Percentiles rank a stretch among this genome's conserved stretches.
phyloP scores from a whole-genome alignment of 2,329 filamentous ascomycete genomes.

The Aspergillus caelatus region DNA sequence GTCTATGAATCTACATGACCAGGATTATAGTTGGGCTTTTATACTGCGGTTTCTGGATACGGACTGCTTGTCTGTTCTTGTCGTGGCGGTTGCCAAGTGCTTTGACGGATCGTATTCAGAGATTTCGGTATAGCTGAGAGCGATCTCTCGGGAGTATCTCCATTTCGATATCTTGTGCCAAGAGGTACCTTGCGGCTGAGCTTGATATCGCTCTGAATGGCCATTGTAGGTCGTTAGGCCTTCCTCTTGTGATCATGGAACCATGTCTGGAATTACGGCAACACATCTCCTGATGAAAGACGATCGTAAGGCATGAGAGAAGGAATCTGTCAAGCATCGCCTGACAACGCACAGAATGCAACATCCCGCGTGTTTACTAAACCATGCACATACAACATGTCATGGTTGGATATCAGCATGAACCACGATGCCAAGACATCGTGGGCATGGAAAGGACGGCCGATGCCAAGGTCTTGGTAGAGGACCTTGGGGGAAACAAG shows the following conservation, averaged over 20 bases:
- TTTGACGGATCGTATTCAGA: neutral
- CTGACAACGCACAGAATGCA: neutral
- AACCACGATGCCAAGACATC: constrained; percentile 2
- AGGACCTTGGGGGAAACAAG: constrained; percentile 25
- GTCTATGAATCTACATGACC: neutral
- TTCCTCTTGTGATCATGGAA: neutral
- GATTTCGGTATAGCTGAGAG: neutral
- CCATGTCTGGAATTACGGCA: neutral
- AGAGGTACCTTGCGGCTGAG: constrained; percentile 1
- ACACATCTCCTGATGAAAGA: neutral
- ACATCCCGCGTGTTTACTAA: neutral
- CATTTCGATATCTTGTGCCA: neutral
- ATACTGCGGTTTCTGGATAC: neutral
- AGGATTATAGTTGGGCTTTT: neutral
- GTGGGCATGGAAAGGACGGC: neutral
- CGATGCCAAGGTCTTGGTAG: constrained; percentile 8
- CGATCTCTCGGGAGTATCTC: neutral
- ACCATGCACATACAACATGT: neutral
- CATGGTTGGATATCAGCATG: neutral
- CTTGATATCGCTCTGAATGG: neutral
- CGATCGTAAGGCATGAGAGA: too few relatives aligned
- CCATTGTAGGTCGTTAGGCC: neutral
- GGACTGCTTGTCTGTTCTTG: neutral
- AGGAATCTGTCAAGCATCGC: neutral
- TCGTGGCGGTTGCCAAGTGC: neutral